phyloP scores from a whole-genome alignment of 192 early-diverging fungal species.

The Rhizoclosmatium sp. region DNA sequence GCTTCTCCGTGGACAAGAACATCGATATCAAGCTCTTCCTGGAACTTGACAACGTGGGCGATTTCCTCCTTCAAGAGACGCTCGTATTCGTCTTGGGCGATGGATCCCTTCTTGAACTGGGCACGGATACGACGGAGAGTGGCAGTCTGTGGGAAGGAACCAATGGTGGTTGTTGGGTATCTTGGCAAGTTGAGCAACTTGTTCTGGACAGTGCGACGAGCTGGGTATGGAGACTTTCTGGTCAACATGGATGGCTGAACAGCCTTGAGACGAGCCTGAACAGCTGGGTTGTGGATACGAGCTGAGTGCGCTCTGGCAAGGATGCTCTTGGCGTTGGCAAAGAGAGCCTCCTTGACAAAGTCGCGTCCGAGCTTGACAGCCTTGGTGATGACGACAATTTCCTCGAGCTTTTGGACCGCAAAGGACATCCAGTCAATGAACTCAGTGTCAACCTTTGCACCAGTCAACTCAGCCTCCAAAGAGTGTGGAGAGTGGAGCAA shows the following conservation, averaged over 20 bases:
- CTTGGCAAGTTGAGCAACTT: slow-evolving; percentile 80
- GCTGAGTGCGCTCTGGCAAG: slow-evolving; percentile 70
- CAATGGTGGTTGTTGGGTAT: slow-evolving; percentile 97
- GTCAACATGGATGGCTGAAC: slow-evolving; percentile 76
- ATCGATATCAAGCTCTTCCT: slow-evolving; percentile 90
- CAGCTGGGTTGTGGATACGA: slow-evolving; percentile 82
- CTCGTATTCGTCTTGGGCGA: slow-evolving; percentile 74
- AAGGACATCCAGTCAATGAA: slow-evolving; percentile 93
- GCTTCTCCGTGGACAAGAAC: slow-evolving; percentile 98
- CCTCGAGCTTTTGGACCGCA: slow-evolving; percentile 90
- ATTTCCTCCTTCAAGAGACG: slow-evolving; percentile 89
- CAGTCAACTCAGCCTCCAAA: slow-evolving; percentile 67
- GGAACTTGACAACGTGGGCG: slow-evolving; percentile 81
- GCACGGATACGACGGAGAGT: slow-evolving; percentile 93
- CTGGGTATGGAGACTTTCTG: slow-evolving; percentile 75
- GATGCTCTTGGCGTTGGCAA: slow-evolving; percentile 67
- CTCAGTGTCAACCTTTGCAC: slow-evolving; percentile 70
- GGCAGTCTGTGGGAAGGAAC: slow-evolving; percentile 98
- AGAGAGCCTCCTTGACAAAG: slow-evolving; percentile 72
- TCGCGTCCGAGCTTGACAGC: slow-evolving; percentile 61
- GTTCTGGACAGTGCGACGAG: slow-evolving; percentile 78
- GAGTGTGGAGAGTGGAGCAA: slow-evolving; percentile 93
- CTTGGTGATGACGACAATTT: slow-evolving; percentile 75
- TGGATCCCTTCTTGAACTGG: slow-evolving; percentile 85
- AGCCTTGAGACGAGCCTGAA: slow-evolving; percentile 65